Evolutionary conservation across 129 eudicot species (phyloP), one percentile per base, ranked within the genome.

Genomic region (Artemisia argyi): DNA sequence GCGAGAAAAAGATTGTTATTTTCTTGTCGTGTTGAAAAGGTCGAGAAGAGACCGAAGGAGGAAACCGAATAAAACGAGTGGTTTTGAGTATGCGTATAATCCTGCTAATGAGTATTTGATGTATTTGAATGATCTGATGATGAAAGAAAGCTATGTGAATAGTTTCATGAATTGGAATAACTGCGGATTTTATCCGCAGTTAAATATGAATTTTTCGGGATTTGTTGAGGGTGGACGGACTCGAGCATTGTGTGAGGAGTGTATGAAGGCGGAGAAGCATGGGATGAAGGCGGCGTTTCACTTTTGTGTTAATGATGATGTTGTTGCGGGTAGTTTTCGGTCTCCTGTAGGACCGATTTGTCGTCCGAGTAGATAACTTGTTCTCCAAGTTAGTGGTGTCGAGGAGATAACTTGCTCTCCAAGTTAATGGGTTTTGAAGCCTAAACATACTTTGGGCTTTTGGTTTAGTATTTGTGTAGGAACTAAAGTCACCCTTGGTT

Each of bases 11-110:
- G 75, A 77, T 19, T 78, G 86, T 52, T 75, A 66, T 80, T 85
- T 92, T 68, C 89, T 84, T 35, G 96, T 80, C 32, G 89, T 89
- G 20, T 53, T 89, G 76, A 89, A 84, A 61, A 80, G 93, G 60
- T 85, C 91, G 7, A 53, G 89, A 39, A 82, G 84, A 59, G 80
- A 78, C 13, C 86, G 85, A 11, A 78, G 54, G 12, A 84, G 82
- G 46, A 81, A 76, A 75, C 63, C 58, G 32, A 69, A 51, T 49
- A 64, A 71, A 47, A 77, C 57, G 73, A 46, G 39, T 20, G 63
- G 69, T 15, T 13, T 14, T 28, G 46, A 35, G 15, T 39, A 7
- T 39, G 10, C 1, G 9, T 39, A 39, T 39, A 39, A 39, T 39
- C 46, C 46, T 39, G 46, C 46, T 39, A 39, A 39, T 71, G 88